Conservation (phyloP, 495 filamentous ascomycete species). For the Xylaria grammica region DNA sequence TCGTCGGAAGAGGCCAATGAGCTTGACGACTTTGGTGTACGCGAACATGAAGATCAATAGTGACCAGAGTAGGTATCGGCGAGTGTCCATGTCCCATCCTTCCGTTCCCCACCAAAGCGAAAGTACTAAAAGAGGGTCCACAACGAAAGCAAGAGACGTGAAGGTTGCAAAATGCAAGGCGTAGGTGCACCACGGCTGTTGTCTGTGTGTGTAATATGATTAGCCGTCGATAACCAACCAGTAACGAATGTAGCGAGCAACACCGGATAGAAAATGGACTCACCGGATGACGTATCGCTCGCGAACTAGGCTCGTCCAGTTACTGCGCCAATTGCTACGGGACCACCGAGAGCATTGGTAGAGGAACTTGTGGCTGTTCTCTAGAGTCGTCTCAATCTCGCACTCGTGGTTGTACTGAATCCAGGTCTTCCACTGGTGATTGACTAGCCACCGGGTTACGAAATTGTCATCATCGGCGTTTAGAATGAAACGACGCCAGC, state of each 20-base stretch:
- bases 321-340: slow-evolving; percentile 70
- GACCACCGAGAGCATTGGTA: slow-evolving; percentile 66
- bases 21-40: slow-evolving; percentile 65
- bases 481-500: slow-evolving; percentile 55
- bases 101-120: slow-evolving; percentile 55
- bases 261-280: slow-evolving; percentile 27
- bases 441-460: slow-evolving; percentile 66
- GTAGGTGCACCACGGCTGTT: slow-evolving; percentile 66
- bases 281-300: slow-evolving; percentile 58
- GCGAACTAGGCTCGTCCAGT: slow-evolving; percentile 59
- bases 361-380: slow-evolving; percentile 59
- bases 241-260: background rate
- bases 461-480: slow-evolving; percentile 75
- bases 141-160: slow-evolving; percentile 62
- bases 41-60: slow-evolving; percentile 55
- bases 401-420: slow-evolving; percentile 65
- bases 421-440: slow-evolving; percentile 60
- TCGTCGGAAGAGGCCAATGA: slow-evolving; percentile 61
- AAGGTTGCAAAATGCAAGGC: slow-evolving; percentile 65
- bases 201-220: slow-evolving; percentile 35
- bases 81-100: slow-evolving; percentile 47
- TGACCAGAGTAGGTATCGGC: slow-evolving; percentile 50
- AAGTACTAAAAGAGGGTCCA: slow-evolving; percentile 53
- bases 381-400: slow-evolving; percentile 65
- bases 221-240: slow-evolving; percentile 2